A percentile compares a stretch with the other conserved stretches of the same genome.
Evolutionary conservation across 768 basidiomycete species (phyloP).

Genomic region (Chalciporus piperatus): DNA sequence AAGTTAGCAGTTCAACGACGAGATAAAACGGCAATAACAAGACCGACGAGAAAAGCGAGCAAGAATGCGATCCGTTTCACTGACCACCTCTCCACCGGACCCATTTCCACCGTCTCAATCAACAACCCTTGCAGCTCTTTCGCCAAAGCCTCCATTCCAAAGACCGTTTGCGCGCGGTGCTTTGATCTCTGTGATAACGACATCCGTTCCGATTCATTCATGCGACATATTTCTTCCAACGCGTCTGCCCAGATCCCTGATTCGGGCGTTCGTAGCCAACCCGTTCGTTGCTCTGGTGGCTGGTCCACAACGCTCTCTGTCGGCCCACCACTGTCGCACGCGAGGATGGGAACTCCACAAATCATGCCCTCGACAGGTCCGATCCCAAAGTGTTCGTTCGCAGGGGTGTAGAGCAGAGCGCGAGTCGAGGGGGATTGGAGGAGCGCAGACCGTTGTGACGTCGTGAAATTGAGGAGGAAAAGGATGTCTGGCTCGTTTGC

Average conservation of each 20-base stretch:
- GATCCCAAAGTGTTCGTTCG: constrained; percentile 97
- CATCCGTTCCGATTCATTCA: constrained; percentile 9
- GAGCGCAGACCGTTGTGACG: constrained; percentile 77
- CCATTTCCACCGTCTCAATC: constrained; percentile 54
- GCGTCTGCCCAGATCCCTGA: constrained; percentile 68
- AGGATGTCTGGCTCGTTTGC: constrained; percentile 57
- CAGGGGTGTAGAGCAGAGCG: constrained; percentile 87
- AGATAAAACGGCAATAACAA: constrained; percentile 19
- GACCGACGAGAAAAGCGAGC: constrained; percentile 23
- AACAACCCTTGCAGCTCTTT: constrained; percentile 55
- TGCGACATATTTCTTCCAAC: constrained; percentile 53
- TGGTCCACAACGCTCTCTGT: constrained; percentile 74
- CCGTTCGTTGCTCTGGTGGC: constrained; percentile 53
- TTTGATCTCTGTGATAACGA: constrained; percentile 55
- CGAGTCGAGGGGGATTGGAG: constrained; percentile 64
- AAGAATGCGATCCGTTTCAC: constrained; percentile 18
- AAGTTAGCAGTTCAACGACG: constrained; percentile 8
- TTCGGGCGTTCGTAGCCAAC: constrained; percentile 69
- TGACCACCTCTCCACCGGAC: constrained; percentile 31
- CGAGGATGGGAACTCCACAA: constrained; percentile 86
- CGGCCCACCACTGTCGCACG: constrained; percentile 85
- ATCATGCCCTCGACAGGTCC: constrained; percentile 94
- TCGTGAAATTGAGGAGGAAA: constrained; percentile 91
- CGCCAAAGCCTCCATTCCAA: constrained; percentile 79
- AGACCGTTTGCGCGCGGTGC: constrained; percentile 57